These are phyloP conservation scores for Pseudopyrenochaeta lycopersici DNA, from an alignment of 2,329 filamentous ascomycete species.

Conservation along the genomic window DNA sequence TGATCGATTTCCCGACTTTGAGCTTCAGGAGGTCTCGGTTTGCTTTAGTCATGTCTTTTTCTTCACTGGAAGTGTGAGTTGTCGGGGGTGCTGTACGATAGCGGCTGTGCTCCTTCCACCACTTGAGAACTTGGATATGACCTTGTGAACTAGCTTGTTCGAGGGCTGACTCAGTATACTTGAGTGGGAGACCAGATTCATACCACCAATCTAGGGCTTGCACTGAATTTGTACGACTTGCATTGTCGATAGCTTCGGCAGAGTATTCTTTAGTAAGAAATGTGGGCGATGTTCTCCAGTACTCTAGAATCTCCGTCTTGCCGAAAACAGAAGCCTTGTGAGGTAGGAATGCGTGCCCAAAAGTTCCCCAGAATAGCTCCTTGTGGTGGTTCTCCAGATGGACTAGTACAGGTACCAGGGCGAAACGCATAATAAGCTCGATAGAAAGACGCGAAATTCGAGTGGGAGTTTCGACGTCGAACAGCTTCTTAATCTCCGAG, in stretches of 20 bases:
- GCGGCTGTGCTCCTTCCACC: constrained; percentile 82
- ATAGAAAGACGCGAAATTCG: constrained; percentile 84
- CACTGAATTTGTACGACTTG: constrained; percentile 84
- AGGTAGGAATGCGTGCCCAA: constrained; percentile 81
- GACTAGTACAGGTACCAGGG: constrained; percentile 78
- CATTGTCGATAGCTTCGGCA: constrained; percentile 83
- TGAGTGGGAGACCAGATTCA: constrained; percentile 77
- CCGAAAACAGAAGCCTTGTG: constrained; percentile 92
- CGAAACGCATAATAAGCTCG: constrained; percentile 91
- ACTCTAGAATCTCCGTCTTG: constrained; percentile 83
- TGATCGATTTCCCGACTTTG: constrained; percentile 84
- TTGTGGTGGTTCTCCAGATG: constrained; percentile 73
- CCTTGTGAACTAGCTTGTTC: constrained; percentile 88
- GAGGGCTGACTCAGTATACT: constrained; percentile 86
- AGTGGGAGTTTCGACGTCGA: constrained; percentile 74
- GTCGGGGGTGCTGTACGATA: constrained; percentile 44
- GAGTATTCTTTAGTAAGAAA: constrained; percentile 90
- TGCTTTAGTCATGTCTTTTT: constrained; percentile 19
- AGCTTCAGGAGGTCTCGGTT: constrained; percentile 59
- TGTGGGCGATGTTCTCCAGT: constrained; percentile 85
- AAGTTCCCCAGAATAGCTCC: constrained; percentile 86
- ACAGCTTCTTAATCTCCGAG: constrained; percentile 75
- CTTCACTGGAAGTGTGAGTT: constrained; percentile 18
- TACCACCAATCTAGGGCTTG: constrained; percentile 94
- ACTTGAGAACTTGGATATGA: constrained; percentile 85